A percentile compares a stretch with the other conserved stretches of the same genome.
These are phyloP conservation scores for Stachybotrys chlorohalonatus DNA, from an alignment of 2,329 filamentous ascomycete genomes.

Conservation along the genomic window DNA sequence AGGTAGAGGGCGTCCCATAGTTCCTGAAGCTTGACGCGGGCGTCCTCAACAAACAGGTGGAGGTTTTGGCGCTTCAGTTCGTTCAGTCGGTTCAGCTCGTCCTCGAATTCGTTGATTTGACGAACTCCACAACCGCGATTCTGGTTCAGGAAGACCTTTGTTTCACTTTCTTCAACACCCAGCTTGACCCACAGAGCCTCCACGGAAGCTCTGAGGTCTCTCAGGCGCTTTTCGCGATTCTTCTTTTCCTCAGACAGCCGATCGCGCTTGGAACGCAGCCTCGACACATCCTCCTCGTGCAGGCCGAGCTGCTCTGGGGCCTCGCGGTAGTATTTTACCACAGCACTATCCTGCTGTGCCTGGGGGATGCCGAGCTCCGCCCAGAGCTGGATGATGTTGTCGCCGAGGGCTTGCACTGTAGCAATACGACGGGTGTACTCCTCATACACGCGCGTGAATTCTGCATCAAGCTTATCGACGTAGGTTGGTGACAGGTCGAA, in stretches of 20 bases:
- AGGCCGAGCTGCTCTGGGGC: conserved; percentile 89
- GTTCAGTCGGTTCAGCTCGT: conserved; percentile 76
- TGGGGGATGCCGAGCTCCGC: conserved; percentile 91
- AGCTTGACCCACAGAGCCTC: conserved; percentile 85
- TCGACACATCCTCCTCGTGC: conserved; percentile 73
- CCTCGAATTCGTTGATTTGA: conserved; percentile 92
- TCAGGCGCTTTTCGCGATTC: conserved; percentile 65
- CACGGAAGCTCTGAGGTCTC: conserved; percentile 68
- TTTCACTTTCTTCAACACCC: conserved; percentile 71
- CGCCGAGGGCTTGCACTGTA: conserved; percentile 63
- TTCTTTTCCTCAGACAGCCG: conserved; percentile 85
- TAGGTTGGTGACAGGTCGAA: conserved; percentile 93
- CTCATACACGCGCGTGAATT: conserved; percentile 92
- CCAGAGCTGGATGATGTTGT: conserved; percentile 91
- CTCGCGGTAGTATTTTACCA: conserved; percentile 84
- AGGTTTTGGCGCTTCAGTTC: conserved; percentile 93
- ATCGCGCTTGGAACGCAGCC: conserved; percentile 66
- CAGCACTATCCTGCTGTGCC: conserved; percentile 77
- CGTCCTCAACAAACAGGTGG: conserved; percentile 92
- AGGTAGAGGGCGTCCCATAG: conserved; percentile 93
- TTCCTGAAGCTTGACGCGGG: conserved; percentile 81
- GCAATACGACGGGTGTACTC: conserved; percentile 82
- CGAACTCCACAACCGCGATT: conserved; percentile 88
- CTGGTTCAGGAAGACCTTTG: conserved; percentile 73
- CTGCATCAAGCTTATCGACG: conserved; percentile 74